Evolutionary conservation across 441 rosid genomes (phyloP).

Genomic region (Rhodomyrtus psidioides): DNA sequence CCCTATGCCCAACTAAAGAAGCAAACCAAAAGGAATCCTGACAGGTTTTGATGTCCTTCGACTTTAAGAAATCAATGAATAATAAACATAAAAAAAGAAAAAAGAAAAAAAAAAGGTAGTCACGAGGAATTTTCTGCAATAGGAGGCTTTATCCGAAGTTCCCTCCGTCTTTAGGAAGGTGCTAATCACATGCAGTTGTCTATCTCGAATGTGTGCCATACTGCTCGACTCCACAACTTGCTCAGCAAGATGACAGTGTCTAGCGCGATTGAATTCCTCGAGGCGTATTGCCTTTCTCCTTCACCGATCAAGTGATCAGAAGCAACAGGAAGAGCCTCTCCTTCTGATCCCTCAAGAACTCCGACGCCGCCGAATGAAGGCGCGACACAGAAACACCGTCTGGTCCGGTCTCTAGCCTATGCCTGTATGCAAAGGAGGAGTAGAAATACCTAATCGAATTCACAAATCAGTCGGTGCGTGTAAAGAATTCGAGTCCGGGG

Average conservation of each 20-base stretch:
- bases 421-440: background rate
- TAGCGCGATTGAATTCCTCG: background rate
- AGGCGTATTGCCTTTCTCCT: background rate
- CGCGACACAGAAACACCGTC: background rate
- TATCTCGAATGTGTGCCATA: background rate
- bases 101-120: background rate
- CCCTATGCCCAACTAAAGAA: background rate
- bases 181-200: background rate
- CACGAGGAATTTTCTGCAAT: background rate
- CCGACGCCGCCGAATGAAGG: background rate
- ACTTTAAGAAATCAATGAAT: background rate
- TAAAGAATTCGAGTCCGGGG: background rate
- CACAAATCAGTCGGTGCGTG: background rate
- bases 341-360: background rate
- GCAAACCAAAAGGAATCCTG: background rate
- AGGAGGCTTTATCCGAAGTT: background rate
- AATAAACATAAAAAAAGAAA: background rate
- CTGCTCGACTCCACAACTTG: background rate
- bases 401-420: background rate
- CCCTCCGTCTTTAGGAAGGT: background rate
- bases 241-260: background rate
- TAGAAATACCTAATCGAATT: background rate
- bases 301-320: background rate
- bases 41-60: background rate
- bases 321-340: background rate